Conservation (phyloP, 2,329 filamentous ascomycete species). For the Fusarium buxicola region DNA sequence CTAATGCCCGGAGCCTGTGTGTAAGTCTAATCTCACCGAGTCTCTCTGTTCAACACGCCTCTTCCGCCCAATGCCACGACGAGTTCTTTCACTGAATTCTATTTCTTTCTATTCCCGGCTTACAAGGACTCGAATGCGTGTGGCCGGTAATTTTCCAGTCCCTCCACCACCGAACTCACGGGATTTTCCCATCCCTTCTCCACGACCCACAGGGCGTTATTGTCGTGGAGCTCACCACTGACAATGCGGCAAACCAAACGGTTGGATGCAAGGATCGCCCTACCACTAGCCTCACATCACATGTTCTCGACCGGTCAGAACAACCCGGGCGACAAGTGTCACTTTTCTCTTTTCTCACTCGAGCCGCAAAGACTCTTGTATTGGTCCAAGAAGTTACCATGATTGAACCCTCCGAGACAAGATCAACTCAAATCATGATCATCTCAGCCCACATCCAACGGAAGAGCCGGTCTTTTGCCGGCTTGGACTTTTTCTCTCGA, state of each 20-base stretch:
- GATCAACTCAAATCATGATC: conserved; percentile 14
- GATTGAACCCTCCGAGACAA: conserved; percentile 3
- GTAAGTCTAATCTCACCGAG: conserved; percentile 39
- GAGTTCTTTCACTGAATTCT: conserved; percentile 23
- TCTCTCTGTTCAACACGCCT: conserved; percentile 31
- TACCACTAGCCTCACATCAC: conserved; percentile 30
- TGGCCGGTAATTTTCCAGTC: conserved; percentile 10
- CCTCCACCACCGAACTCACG: conserved; percentile 25
- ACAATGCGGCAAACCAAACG: conserved; percentile 23
- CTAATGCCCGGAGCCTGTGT: conserved; percentile 6
- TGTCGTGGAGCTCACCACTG: conserved; percentile 22
- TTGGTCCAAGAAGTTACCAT: conserved; percentile 6
- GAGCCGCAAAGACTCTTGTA: conserved; percentile 11
- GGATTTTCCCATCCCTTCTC: conserved; percentile 19
- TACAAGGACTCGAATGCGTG: conserved; percentile 19
- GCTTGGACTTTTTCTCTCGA: background rate
- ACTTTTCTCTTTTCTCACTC: conserved; percentile 24
- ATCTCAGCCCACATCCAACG: conserved; percentile 11
- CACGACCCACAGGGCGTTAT: conserved; percentile 14
- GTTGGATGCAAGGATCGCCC: conserved; percentile 31
- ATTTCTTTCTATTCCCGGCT: background rate
- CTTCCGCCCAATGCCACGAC: conserved; percentile 27
- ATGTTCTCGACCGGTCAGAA: conserved; percentile 37
- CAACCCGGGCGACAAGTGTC: conserved; percentile 28
- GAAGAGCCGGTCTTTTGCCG: background rate